Percentiles rank a stretch among this genome's conserved stretches.
Evolutionary conservation across 2,329 filamentous ascomycete species (phyloP).

Genomic region (Talaromyces sp.): DNA sequence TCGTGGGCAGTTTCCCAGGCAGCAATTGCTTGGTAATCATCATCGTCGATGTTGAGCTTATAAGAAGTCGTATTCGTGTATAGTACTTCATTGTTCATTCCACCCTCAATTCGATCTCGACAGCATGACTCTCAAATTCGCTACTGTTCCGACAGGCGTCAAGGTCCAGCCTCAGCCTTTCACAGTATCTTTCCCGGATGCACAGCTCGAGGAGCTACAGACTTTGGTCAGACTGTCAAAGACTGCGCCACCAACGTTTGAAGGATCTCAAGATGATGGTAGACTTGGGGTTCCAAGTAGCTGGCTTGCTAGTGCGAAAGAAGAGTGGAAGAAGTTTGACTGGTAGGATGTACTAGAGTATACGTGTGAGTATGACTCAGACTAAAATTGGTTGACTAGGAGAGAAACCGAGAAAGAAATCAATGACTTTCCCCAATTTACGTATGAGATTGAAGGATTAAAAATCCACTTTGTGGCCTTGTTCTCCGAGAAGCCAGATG

Average conservation of each 20-base stretch:
- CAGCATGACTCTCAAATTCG: conserved; percentile 28
- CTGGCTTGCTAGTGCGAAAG: conserved; percentile 45
- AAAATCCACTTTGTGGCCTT: conserved; percentile 54
- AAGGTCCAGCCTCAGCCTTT: conserved; percentile 42
- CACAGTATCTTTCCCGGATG: conserved; percentile 41
- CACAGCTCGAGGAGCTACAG: conserved; percentile 46
- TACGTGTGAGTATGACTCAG: not conserved
- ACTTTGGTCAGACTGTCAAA: conserved; percentile 48
- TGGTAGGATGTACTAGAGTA: conserved; percentile 36
- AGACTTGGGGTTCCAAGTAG: conserved; percentile 46
- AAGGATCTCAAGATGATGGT: conserved; percentile 44
- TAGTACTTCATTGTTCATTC: not conserved
- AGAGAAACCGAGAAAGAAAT: conserved; percentile 40
- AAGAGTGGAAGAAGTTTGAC: conserved; percentile 47
- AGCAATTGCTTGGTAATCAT: not conserved
- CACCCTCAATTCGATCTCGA: not conserved
- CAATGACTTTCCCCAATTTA: conserved; percentile 53
- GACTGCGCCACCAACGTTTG: conserved; percentile 48
- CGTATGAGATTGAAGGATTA: conserved; percentile 30
- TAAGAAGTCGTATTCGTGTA: not conserved
- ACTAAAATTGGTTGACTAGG: conserved; percentile 19
- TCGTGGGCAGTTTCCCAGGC: not conserved
- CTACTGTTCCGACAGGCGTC: conserved; percentile 34
- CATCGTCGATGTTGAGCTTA: not conserved
- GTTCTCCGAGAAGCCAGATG: conserved; percentile 51